Percentiles rank a stretch among this genome's conserved stretches.
phyloP scores from a whole-genome alignment of 2,329 filamentous ascomycete genomes.

The Alternaria triticimaculans region DNA sequence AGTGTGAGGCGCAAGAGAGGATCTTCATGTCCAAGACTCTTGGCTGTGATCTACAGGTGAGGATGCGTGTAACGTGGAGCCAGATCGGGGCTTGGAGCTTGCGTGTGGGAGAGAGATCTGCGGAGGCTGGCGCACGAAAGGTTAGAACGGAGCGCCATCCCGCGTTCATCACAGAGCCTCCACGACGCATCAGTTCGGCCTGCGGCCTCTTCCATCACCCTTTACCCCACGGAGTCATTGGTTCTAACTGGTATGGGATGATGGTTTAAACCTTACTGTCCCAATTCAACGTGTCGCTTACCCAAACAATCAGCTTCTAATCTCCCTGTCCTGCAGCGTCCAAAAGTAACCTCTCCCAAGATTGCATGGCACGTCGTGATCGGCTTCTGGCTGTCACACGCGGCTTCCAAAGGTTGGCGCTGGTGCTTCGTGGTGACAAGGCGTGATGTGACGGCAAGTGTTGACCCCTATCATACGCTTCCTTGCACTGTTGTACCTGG shows the following conservation, averaged over 20 bases:
- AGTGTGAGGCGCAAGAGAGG: conserved; percentile 7
- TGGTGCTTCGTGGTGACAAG: not conserved
- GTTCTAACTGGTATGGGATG: not conserved
- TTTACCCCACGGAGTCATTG: not conserved
- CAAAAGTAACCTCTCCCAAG: conserved; percentile 2
- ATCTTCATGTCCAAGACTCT: conserved; percentile 14
- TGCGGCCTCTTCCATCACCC: not conserved
- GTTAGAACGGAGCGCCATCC: conserved; percentile 9
- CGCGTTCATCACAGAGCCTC: conserved; percentile 8
- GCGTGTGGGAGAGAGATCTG: conserved; percentile 4
- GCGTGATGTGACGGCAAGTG: not conserved
- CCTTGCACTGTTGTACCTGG: not conserved
- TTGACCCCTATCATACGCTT: not conserved
- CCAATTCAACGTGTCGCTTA: not conserved
- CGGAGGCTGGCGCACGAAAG: conserved; percentile 5
- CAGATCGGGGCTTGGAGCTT: conserved; percentile 2
- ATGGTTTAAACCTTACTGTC: conserved; percentile 1
- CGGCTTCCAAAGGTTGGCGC: not conserved
- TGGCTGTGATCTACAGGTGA: conserved; percentile 9
- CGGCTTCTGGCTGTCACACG: not conserved
- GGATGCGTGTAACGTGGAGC: conserved; percentile 2
- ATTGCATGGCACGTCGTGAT: not conserved
- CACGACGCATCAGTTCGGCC: conserved; percentile 1
- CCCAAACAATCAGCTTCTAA: not conserved
- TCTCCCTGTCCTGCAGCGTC: not conserved